Percentiles rank a stretch among this genome's conserved stretches.
Evolutionary conservation across 352 stramenopile genomes (phyloP).

Genomic region (Phytophthora sp.): DNA sequence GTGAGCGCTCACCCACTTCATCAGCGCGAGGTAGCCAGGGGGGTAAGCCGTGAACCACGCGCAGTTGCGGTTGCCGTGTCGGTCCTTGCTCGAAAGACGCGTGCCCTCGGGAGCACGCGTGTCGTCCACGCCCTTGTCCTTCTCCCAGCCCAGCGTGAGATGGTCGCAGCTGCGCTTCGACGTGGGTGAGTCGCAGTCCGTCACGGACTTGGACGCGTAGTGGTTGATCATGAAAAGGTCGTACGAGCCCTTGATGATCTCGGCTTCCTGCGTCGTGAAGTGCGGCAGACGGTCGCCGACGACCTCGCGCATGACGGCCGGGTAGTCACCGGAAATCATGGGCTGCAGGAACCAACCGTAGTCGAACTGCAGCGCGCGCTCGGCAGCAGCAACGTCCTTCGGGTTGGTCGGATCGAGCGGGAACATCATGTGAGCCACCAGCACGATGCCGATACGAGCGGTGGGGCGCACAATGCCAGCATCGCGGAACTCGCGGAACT

Average conservation of each 20-base stretch:
- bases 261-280: conserved; percentile 83
- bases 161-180: conserved; percentile 38
- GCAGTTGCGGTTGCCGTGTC: conserved; percentile 46
- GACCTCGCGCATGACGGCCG: conserved; percentile 84
- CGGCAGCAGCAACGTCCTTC: conserved; percentile 62
- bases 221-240: conserved; percentile 97
- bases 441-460: conserved; percentile 91
- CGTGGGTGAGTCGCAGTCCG: conserved; percentile 50
- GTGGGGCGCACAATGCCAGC: conserved; percentile 33
- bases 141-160: conserved; percentile 45
- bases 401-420: conserved; percentile 77
- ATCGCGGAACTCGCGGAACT: conserved; percentile 69
- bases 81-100: conserved; percentile 46
- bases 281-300: conserved; percentile 81
- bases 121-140: conserved; percentile 56
- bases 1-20: conserved; percentile 45
- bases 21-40: conserved; percentile 47
- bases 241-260: conserved; percentile 78
- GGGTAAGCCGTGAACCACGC: conserved; percentile 52
- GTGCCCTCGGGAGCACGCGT: conserved; percentile 60
- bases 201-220: conserved; percentile 81
- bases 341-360: conserved; percentile 93
- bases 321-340: conserved; percentile 92
- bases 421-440: conserved; percentile 80
- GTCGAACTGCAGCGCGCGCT: conserved; percentile 88